Base-by-base conservation (phyloP, 2,329 filamentous ascomycete genomes). In the Fusarium sp. region DNA sequence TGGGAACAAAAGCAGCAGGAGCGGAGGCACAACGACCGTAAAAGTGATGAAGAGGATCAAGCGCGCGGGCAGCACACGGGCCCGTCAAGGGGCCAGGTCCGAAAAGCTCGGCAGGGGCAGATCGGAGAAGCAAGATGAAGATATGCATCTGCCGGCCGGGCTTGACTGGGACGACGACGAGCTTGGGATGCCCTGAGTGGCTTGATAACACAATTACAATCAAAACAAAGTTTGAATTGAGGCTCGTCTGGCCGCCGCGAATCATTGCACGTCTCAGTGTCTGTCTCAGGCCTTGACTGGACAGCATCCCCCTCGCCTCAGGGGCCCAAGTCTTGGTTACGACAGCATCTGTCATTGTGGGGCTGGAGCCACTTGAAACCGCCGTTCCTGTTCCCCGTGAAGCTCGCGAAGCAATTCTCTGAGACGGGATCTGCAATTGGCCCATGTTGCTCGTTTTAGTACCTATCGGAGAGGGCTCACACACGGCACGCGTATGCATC, bases 321-420 rank as follows among this genome's bases (percentile, higher is more conserved):
- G 63, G 65, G 57, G 65, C 52, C 50, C 47, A 10, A 54, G n/a
- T 63, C 62, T 31, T 25, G 62, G 50, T 62, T 75, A 74, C 58
- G 65, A 66, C 52, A 74, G 60, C 68, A 72, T 75, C 63, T 70
- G 69, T 62, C 45, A 73, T 20, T 25, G 76, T 74, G 76, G 73
- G 68, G 67, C 66, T 8, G 16, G 65, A 70, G 71, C 61, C 72
- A 75, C 72, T 77, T 78, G 76, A 78, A 78, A 78, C 76, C 76
- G 67, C 76, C 74, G 69, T 74, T 61, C 57, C 66, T 73, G 66
- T 68, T 66, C 59, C 75, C 45, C 50, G 50, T 45, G 54, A 52
- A 38, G 54, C 47, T 56, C 29, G 60, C 35, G 10, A 63, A 40
- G 47, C 20, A 64, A 74, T 47, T 67, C 45, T 31, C 40, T 47